These are phyloP conservation scores for Cladosporium sp. DNA, from an alignment of 2,329 filamentous ascomycete genomes.

Conservation along the genomic window DNA sequence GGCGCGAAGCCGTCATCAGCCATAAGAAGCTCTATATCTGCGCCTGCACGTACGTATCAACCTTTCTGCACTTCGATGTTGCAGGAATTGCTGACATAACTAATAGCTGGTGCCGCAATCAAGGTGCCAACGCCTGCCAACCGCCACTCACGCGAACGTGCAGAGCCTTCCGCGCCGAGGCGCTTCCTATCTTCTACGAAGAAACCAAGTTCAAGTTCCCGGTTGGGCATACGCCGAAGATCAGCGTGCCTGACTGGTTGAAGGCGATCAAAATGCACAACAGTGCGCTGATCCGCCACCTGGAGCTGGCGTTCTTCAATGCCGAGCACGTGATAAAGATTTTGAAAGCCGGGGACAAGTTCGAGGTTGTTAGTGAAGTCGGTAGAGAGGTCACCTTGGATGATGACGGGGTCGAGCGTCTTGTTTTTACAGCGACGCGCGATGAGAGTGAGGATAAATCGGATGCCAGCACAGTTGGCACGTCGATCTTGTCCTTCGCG, in stretches of 20 bases:
- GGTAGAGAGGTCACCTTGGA: too few relatives aligned
- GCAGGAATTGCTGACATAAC: not conserved
- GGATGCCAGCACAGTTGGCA: not conserved
- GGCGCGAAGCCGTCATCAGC: not conserved
- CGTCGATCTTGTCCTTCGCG: not conserved
- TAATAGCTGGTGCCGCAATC: not conserved
- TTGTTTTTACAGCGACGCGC: not conserved
- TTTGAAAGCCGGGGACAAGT: not conserved
- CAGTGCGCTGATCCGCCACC: not conserved
- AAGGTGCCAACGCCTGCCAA: not conserved
- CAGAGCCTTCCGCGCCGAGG: not conserved
- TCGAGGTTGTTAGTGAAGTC: too few relatives aligned
- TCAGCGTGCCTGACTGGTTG: conserved; percentile 1
- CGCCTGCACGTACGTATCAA: conserved; percentile 1
- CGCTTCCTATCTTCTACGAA: conserved; percentile 1
- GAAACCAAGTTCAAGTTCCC: not conserved
- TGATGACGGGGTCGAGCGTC: not conserved
- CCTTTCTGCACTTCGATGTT: not conserved
- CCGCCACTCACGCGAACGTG: conserved; percentile 1
- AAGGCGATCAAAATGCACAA: not conserved
- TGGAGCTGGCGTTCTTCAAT: conserved; percentile 3
- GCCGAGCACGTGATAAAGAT: not conserved
- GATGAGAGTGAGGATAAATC: not conserved
- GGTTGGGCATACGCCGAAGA: not conserved
- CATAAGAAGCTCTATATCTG: conserved; percentile 1